phyloP scores from a whole-genome alignment of 108 stramenopile species.

The Schizochytrium sp. region DNA sequence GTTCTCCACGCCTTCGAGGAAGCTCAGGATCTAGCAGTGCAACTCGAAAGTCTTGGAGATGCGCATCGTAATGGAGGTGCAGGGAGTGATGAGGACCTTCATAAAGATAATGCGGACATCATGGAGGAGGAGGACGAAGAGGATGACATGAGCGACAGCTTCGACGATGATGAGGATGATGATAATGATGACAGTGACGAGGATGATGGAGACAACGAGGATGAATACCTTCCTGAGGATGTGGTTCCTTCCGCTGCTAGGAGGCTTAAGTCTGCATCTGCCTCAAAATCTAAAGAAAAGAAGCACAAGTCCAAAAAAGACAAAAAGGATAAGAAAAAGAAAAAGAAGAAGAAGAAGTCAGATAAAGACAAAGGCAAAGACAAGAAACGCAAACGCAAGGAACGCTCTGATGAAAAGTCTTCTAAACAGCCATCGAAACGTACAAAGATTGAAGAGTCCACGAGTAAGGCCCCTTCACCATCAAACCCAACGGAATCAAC shows the following conservation, averaged over 20 bases:
- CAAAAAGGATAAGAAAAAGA: slow-evolving; percentile 37
- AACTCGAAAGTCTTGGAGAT: not conserved
- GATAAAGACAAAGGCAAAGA: slow-evolving; percentile 7
- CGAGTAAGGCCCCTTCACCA: too few relatives aligned
- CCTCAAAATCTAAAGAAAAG: not conserved
- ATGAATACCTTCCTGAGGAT: not conserved
- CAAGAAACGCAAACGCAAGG: slow-evolving; percentile 16
- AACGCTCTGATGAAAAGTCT: not conserved
- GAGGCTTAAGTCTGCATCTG: not conserved
- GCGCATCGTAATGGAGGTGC: not conserved
- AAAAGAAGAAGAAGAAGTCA: slow-evolving; percentile 4
- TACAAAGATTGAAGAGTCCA: too few relatives aligned
- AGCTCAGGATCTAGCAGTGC: not conserved
- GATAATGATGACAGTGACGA: not conserved
- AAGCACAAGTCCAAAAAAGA: slow-evolving; percentile 4
- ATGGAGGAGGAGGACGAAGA: not conserved
- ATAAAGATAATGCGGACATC: not conserved
- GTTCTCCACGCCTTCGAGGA: slow-evolving; percentile 1
- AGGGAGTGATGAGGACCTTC: not conserved
- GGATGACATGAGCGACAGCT: slow-evolving; percentile 22
- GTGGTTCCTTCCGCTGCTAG: not conserved
- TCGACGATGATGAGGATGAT: not conserved
- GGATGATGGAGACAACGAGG: not conserved
- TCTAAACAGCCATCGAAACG: not conserved
- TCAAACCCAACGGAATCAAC: too few relatives aligned